A percentile compares a stretch with the other conserved stretches of the same genome.
phyloP scores from a whole-genome alignment of 768 basidiomycete genomes.

The Albatrellus ellisii region DNA sequence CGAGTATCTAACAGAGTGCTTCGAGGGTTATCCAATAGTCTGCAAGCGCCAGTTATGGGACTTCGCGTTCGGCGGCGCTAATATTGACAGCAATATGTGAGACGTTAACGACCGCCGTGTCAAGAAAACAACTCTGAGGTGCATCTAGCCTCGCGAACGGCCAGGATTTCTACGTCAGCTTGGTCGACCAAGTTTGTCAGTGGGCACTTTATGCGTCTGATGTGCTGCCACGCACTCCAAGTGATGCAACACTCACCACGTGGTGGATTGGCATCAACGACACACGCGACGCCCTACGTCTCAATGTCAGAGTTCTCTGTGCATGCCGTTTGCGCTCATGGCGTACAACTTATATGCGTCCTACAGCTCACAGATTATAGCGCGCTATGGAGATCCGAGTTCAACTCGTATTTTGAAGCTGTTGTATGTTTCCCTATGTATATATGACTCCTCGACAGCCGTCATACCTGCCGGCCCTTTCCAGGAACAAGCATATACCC shows the following conservation, averaged over 20 bases:
- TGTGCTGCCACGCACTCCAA: constrained; percentile 29
- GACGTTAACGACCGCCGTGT: background rate
- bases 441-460: background rate
- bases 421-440: constrained; percentile 24
- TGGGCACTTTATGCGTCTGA: constrained; percentile 31
- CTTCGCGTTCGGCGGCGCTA: constrained; percentile 37
- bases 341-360: background rate
- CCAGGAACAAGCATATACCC: constrained; percentile 27
- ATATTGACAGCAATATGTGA: constrained; percentile 12
- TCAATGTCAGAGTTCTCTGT: constrained; percentile 18
- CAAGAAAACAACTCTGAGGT: background rate
- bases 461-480: too few relatives aligned
- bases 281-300: constrained; percentile 33
- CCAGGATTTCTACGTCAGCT: constrained; percentile 31
- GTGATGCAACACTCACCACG: constrained; percentile 28
- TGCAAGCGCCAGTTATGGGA: constrained; percentile 37
- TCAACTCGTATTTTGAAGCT: constrained; percentile 34
- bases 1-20: constrained; percentile 41
- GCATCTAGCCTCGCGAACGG: constrained; percentile 30
- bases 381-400: constrained; percentile 37
- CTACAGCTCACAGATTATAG: constrained; percentile 32
- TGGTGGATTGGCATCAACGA: constrained; percentile 56
- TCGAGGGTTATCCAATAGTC: constrained; percentile 27
- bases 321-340: background rate
- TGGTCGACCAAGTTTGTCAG: constrained; percentile 37